Evolutionary conservation across 176 grass and related monocot genomes (phyloP), one percentile per base, ranked within the genome.

Genomic region (Avena insularis): DNA sequence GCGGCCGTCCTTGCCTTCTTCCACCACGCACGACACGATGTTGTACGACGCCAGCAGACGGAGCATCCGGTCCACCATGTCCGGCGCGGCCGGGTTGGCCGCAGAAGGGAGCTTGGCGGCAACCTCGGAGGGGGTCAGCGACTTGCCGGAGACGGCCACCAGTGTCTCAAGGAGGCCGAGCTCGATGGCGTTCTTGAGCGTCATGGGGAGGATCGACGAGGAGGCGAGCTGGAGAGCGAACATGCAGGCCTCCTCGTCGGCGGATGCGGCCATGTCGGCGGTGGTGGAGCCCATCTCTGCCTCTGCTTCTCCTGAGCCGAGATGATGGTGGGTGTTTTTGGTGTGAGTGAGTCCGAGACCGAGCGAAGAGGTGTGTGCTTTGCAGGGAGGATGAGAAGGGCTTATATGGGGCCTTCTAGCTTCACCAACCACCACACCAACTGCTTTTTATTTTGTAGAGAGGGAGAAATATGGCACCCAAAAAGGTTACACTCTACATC

Each of bases 181-280:
- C 87, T 98, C 96, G 45, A 98, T 87, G 23, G 96, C 93, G 56
- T 90, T 94, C 86, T 98, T 98, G 2, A 98, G 96, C 38, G 96
- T 98, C 96, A 98, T 98, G 19, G 96, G 93, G 51, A 93, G 96
- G 88, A 98, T 90, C 33, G 96, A 98, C 27, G 93, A 72, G 65
- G 92, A 94, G 51, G 31, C 87, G 78, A 98, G 96, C 87, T 88
- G 90, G 82, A 98, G 0, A 2, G 96, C 93, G 74, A 85, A 92
- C 96, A 98, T 91, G 90, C 96, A 98, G 43, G 96, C 96, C 40
- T 91, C 87, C 92, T 98, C 96, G n/a, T 98, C 96, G 17, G 83
- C 84, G 12, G 81, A 83, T 12, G 88, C 74, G 27, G 83, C 62
- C 76, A 65, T 70, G 70, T 91, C 90, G 19, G 57, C 72, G 20